These are phyloP conservation scores for Entomophthora muscae DNA, from an alignment of 371 early-diverging fungal species.

Conservation along the genomic window DNA sequence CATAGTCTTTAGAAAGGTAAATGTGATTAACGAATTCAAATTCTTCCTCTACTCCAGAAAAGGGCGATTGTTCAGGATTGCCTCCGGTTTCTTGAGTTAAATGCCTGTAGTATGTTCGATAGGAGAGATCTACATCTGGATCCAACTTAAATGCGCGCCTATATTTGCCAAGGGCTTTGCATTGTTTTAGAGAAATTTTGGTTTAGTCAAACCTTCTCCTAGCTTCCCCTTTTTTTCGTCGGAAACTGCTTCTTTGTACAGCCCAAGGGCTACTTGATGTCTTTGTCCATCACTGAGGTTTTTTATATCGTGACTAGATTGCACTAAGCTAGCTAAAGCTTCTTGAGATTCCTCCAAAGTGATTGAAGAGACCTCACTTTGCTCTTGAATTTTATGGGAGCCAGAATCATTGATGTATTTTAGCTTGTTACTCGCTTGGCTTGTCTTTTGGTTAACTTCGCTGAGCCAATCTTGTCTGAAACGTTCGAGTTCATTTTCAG, in stretches of 20 bases:
- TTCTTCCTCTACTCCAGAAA: slow-evolving; percentile 3
- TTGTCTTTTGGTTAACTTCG: no score
- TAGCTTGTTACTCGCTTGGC: no score
- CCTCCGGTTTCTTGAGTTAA: not conserved
- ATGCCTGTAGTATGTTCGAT: slow-evolving; percentile 20
- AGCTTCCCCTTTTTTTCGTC: slow-evolving; percentile 28
- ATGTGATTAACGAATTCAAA: slow-evolving; percentile 4
- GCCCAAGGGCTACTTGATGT: slow-evolving; percentile 19
- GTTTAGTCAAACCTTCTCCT: slow-evolving; percentile 21
- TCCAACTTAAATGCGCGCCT: slow-evolving; percentile 30
- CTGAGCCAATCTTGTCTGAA: no score
- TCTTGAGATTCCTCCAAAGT: no score
- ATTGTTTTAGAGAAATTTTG: not conserved
- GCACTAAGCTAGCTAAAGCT: no score
- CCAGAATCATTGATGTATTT: no score
- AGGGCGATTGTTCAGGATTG: not conserved
- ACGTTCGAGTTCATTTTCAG: no score
- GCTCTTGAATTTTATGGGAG: no score
- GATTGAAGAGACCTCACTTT: no score
- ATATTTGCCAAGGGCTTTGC: slow-evolving; percentile 25
- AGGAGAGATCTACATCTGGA: slow-evolving; percentile 23
- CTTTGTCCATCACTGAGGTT: not conserved
- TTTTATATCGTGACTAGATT: no score
- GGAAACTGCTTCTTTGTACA: slow-evolving; percentile 24
- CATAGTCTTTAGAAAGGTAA: slow-evolving; percentile 8